Base-by-base conservation (phyloP, 2,329 filamentous ascomycete genomes). In the Aureobasidium sp. region DNA sequence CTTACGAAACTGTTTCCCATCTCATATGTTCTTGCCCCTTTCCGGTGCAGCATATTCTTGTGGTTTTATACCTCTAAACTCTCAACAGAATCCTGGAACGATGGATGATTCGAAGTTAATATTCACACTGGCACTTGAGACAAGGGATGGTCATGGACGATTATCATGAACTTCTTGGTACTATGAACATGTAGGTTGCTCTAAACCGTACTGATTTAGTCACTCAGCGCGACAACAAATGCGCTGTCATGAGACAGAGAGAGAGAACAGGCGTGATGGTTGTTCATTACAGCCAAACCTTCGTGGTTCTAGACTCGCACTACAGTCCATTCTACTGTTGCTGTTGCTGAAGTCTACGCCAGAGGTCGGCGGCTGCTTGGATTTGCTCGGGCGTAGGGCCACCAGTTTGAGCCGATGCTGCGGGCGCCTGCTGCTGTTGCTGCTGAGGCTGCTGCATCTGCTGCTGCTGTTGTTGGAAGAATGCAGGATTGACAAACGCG, bases 401-500 rank as follows among this genome's bases (percentile, higher is more conserved):
- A n/a, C 15, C 50, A 7, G 3, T 6, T 13, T 45, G 34, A 27
- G 59, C 42, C 21, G 34, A 16, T 21, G 48, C 21, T 27, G 39
- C 27, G 10, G 45, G 15, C 34, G 55, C 36, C 70, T 41, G 68
- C 61, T 72, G 69, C 49, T 68, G 69, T 47, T 50, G 59, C 42
- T 21, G 21, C 6, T 37, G 34, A 15, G 60, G 63, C n/a, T 65
- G 63, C 34, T 57, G 63, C 48, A 65, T 64, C 15, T 62, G 65
- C 29, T 39, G 45, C 29, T 64, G 62, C 52, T 66, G 64, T 32
- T 65, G 61, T 30, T 64, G 65, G 60, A 66, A 72, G 64, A 70
- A 71, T 6, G 67, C 65, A 21, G 72, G 71, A 54, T 74, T 74
- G 41, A 70, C 66, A 62, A 72, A 73, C 8, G 70, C 65, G 3